Evolutionary conservation across 2,329 filamentous ascomycete genomes (phyloP).

Genomic region (Akanthomyces lecanii): DNA sequence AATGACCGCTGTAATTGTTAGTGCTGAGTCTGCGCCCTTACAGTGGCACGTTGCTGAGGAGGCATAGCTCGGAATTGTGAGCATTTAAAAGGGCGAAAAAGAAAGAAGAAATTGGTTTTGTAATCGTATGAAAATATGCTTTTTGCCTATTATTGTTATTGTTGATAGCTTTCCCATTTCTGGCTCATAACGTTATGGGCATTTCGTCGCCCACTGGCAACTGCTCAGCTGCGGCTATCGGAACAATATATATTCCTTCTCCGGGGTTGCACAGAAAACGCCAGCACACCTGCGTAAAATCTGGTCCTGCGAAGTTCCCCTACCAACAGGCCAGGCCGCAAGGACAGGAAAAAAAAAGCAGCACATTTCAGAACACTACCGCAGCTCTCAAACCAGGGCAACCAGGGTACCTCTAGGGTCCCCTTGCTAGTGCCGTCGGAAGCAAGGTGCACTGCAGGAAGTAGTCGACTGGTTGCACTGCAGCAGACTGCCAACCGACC

Average conservation of each 20-base stretch:
- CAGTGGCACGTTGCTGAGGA: neutral
- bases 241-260: neutral
- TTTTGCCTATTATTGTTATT: too few species aligned
- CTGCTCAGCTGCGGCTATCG: neutral
- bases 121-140: too few species aligned
- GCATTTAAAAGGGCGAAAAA: too few species aligned
- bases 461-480: neutral
- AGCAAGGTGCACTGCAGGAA: neutral
- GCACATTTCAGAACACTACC: slow-evolving; percentile 17
- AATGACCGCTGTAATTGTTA: neutral
- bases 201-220: too few species aligned
- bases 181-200: too few species aligned
- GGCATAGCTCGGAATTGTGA: neutral
- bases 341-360: neutral
- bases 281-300: slow-evolving; percentile 11
- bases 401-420: neutral
- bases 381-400: slow-evolving; percentile 16
- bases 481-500: neutral
- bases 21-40: neutral
- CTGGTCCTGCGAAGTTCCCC: slow-evolving; percentile 16
- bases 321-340: neutral
- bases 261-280: neutral
- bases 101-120: too few species aligned
- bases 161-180: too few species aligned
- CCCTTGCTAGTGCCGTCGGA: slow-evolving; percentile 2